phyloP scores from a whole-genome alignment of 2,329 filamentous ascomycete genomes.

The Arthrobotrys sinensis region DNA sequence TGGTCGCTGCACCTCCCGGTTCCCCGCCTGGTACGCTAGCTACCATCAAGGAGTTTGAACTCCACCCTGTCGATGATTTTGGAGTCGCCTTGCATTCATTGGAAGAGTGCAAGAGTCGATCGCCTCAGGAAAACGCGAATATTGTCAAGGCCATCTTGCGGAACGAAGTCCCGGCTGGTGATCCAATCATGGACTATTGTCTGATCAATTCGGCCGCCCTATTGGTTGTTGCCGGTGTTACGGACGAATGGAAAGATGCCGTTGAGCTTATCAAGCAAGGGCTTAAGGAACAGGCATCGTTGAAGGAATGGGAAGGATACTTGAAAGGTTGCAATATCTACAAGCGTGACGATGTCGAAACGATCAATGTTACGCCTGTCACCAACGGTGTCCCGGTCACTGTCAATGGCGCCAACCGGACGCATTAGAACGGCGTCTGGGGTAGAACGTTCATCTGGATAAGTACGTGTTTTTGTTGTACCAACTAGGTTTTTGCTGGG shows the following conservation, averaged over 20 bases:
- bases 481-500: not conserved
- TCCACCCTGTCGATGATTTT: conserved; percentile 85
- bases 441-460: not conserved
- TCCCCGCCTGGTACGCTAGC: conserved; percentile 68
- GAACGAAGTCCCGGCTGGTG: conserved; percentile 73
- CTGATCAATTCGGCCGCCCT: conserved; percentile 93
- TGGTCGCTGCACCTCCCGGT: conserved; percentile 67
- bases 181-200: conserved; percentile 93
- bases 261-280: conserved; percentile 89
- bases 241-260: conserved; percentile 95
- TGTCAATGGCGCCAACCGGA: not conserved
- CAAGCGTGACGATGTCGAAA: not conserved
- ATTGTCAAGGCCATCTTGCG: conserved; percentile 83
- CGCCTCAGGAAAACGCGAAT: conserved; percentile 86
- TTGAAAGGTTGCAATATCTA: conserved; percentile 21
- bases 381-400: not conserved
- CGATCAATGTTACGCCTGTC: not conserved
- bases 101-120: conserved; percentile 83
- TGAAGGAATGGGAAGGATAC: conserved; percentile 84
- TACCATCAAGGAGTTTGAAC: conserved; percentile 81
- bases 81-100: conserved; percentile 83
- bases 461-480: not conserved
- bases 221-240: conserved; percentile 86
- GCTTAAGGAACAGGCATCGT: conserved; percentile 87
- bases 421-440: conserved; percentile 3